Evolutionary conservation across 164 flowering plant species (phyloP).

Genomic region (Cinnamomum chago): DNA sequence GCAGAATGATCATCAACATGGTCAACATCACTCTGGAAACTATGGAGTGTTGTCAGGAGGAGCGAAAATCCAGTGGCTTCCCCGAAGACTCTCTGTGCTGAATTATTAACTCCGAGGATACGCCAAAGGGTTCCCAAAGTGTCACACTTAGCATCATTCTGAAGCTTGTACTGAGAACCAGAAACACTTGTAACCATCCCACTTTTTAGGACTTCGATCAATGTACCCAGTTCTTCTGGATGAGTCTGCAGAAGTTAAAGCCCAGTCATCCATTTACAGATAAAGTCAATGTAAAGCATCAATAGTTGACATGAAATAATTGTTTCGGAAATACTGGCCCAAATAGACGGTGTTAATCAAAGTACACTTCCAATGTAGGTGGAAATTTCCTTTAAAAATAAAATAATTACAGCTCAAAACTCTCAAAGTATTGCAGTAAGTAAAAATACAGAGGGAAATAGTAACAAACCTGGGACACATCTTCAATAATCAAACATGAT

Average conservation of each 20-base stretch:
- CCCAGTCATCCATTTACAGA: slow-evolving; percentile 7
- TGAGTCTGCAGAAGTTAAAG: slow-evolving; percentile 59
- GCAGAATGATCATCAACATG: slow-evolving; percentile 34
- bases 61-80: slow-evolving; percentile 99
- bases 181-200: slow-evolving; percentile 90
- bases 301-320: neutral
- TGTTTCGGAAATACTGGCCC: neutral
- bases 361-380: neutral
- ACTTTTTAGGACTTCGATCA: slow-evolving; percentile 88
- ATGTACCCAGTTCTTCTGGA: slow-evolving; percentile 81
- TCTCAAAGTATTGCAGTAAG: neutral
- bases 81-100: slow-evolving; percentile 92
- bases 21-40: slow-evolving; percentile 71
- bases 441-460: neutral
- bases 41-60: slow-evolving; percentile 73
- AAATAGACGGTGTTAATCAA: neutral
- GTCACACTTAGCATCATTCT: slow-evolving; percentile 86
- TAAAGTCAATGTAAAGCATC: neutral
- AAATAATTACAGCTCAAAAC: neutral
- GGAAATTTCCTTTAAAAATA: neutral
- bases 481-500: slow-evolving; percentile 91
- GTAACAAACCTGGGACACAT: slow-evolving; percentile 63
- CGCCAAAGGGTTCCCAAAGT: slow-evolving; percentile 93
- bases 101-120: slow-evolving; percentile 65
- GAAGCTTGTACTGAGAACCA: slow-evolving; percentile 86